Conservation (phyloP, 352 stramenopile species). For the Pythium graminicola region DNA sequence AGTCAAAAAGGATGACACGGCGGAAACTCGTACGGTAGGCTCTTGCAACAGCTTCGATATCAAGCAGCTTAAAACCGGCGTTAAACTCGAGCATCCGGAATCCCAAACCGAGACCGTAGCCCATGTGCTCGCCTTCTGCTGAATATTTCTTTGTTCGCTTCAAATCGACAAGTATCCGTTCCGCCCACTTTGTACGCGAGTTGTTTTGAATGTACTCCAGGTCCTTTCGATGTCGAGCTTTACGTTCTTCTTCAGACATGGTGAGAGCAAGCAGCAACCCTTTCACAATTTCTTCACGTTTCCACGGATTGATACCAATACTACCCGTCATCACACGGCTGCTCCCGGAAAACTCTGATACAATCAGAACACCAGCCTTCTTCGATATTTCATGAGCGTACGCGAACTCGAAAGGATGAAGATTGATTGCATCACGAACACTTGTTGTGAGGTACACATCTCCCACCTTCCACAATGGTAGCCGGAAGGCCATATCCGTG, state of each 20-base stretch:
- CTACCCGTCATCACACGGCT: slow-evolving; percentile 95
- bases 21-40: slow-evolving; percentile 83
- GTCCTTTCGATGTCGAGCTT: slow-evolving; percentile 73
- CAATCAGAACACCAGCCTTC: slow-evolving; percentile 87
- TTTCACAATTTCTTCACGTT: slow-evolving; percentile 84
- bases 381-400: slow-evolving; percentile 73
- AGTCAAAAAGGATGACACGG: slow-evolving; percentile 97
- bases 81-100: slow-evolving; percentile 97
- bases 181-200: slow-evolving; percentile 95
- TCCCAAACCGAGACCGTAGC: slow-evolving; percentile 92
- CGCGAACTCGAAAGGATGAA: slow-evolving; percentile 85
- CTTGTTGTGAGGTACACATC: slow-evolving; percentile 72
- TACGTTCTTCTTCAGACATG: slow-evolving; percentile 63
- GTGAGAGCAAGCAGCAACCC: slow-evolving; percentile 57
- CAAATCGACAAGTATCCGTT: slow-evolving; percentile 96
- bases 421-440: slow-evolving; percentile 74
- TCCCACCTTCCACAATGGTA: slow-evolving; percentile 66
- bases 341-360: slow-evolving; percentile 97
- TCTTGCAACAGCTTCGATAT: slow-evolving; percentile 86
- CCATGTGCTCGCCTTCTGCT: slow-evolving; percentile 89
- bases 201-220: slow-evolving; percentile 92
- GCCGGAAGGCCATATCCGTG: slow-evolving; percentile 64
- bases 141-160: slow-evolving; percentile 89
- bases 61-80: slow-evolving; percentile 92
- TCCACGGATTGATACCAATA: slow-evolving; percentile 98